phyloP scores from a whole-genome alignment of 495 filamentous ascomycete genomes.

The Usnea hakonensis region DNA sequence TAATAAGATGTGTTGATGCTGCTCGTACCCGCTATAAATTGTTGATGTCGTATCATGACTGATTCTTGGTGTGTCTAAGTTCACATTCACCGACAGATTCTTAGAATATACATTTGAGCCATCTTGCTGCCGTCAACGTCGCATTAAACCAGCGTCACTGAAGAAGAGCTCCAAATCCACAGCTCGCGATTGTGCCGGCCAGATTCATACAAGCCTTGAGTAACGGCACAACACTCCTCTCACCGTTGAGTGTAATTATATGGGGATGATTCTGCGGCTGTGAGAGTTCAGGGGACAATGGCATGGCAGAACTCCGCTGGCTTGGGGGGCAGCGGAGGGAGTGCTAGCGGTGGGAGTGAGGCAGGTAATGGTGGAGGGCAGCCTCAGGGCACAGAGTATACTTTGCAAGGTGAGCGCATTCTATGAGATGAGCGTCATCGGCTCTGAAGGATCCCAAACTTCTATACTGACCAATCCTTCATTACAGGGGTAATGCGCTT shows the following conservation, averaged over 20 bases:
- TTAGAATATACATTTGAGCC: background rate
- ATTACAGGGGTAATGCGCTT: conserved; percentile 93
- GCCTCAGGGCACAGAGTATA: conserved; percentile 91
- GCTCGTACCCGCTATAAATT: background rate
- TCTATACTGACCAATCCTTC: conserved; percentile 5
- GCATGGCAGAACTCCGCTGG: conserved; percentile 56
- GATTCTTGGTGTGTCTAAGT: too few relatives aligned
- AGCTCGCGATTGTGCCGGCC: background rate
- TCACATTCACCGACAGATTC: background rate
- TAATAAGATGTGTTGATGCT: background rate
- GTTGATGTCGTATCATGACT: background rate
- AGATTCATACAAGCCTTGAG: background rate
- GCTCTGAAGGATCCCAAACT: background rate
- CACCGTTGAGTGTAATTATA: background rate
- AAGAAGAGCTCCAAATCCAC: background rate
- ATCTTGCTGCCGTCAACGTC: background rate
- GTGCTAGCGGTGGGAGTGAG: conserved; percentile 47
- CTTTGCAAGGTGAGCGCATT: conserved; percentile 69
- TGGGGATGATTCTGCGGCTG: conserved; percentile 6
- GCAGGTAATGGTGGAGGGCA: conserved; percentile 48
- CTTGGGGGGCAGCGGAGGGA: conserved; percentile 59
- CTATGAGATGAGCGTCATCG: background rate
- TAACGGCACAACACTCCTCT: background rate
- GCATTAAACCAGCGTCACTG: too few relatives aligned
- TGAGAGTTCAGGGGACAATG: conserved; percentile 33